phyloP scores from a whole-genome alignment of 306 rosid species.

The Hylodesmum podocarpum region DNA sequence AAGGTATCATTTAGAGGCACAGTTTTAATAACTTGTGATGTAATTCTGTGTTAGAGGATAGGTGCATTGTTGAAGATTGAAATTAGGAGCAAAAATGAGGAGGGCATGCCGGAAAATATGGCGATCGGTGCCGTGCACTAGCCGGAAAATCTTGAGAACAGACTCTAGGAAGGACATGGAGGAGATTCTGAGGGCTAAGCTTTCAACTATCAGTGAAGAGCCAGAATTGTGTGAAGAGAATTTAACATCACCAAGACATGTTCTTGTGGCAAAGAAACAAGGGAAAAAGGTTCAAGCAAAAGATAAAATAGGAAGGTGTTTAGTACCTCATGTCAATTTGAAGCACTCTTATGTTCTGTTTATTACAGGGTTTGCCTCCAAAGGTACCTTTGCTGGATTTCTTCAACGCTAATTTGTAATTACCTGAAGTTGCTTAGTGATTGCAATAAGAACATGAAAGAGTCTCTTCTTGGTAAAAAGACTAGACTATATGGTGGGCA shows the following conservation, averaged over 20 bases:
- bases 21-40: constrained; percentile 7
- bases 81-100: constrained; percentile 43
- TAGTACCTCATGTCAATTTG: constrained; percentile 51
- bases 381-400: constrained; percentile 52
- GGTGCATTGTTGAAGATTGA: constrained; percentile 9
- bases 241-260: constrained; percentile 39
- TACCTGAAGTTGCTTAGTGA: background rate
- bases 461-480: constrained; percentile 4
- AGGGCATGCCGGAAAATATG: constrained; percentile 58
- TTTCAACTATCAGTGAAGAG: constrained; percentile 69
- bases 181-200: constrained; percentile 69
- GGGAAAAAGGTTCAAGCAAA: constrained; percentile 52
- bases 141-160: constrained; percentile 42
- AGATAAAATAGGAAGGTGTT: constrained; percentile 34
- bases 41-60: constrained; percentile 1
- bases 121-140: constrained; percentile 63
- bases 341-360: constrained; percentile 56
- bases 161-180: constrained; percentile 64
- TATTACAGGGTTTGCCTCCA: constrained; percentile 54
- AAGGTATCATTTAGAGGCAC: constrained; percentile 6
- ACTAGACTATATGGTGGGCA: constrained; percentile 16
- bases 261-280: constrained; percentile 43
- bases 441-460: background rate
- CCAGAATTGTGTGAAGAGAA: constrained; percentile 59
- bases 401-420: constrained; percentile 59